These are phyloP conservation scores for Gracilaria vermiculophylla DNA, from an alignment of 23 red algal species.

Conservation along the genomic window DNA sequence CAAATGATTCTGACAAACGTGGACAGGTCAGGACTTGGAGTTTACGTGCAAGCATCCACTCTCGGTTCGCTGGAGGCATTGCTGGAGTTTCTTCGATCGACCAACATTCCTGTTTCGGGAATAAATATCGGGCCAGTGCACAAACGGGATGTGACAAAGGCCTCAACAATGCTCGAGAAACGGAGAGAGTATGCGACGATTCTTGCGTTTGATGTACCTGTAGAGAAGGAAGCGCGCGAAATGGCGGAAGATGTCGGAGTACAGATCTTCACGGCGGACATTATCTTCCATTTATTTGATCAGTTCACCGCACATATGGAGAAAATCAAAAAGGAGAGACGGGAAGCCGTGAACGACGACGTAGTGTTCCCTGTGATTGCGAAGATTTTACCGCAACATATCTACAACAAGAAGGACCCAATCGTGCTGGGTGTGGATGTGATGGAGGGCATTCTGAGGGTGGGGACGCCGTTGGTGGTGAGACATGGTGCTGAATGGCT, in stretches of 20 bases:
- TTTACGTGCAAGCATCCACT: constrained; percentile 98
- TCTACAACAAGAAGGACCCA: constrained; percentile 99
- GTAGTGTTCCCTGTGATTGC: constrained; percentile 86
- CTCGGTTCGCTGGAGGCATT: constrained; percentile 97
- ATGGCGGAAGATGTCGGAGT: constrained; percentile 89
- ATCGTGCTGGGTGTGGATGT: constrained; percentile 94
- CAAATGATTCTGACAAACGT: constrained; percentile 77
- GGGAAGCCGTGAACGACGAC: constrained; percentile 71
- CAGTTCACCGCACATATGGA: constrained; percentile 96
- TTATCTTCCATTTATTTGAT: constrained; percentile 99
- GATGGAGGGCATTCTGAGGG: constrained; percentile 83
- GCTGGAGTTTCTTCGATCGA: constrained; percentile 85
- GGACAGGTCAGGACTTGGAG: constrained; percentile 89
- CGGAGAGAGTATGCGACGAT: constrained; percentile 93
- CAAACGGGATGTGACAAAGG: constrained; percentile 90
- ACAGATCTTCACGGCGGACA: constrained; percentile 99
- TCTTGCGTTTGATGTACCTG: constrained; percentile 95
- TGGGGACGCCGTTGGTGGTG: constrained; percentile 80
- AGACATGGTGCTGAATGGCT: constrained; percentile 56
- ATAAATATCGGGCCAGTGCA: constrained; percentile 99
- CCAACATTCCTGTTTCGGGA: constrained; percentile 93
- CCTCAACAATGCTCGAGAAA: constrained; percentile 94
- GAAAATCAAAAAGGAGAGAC: constrained; percentile 60
- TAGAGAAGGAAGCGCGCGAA: constrained; percentile 94
- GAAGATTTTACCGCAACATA: constrained; percentile 82